These are phyloP conservation scores for Cantharellus cinnabarinus DNA, from an alignment of 768 basidiomycete species.

Conservation along the genomic window DNA sequence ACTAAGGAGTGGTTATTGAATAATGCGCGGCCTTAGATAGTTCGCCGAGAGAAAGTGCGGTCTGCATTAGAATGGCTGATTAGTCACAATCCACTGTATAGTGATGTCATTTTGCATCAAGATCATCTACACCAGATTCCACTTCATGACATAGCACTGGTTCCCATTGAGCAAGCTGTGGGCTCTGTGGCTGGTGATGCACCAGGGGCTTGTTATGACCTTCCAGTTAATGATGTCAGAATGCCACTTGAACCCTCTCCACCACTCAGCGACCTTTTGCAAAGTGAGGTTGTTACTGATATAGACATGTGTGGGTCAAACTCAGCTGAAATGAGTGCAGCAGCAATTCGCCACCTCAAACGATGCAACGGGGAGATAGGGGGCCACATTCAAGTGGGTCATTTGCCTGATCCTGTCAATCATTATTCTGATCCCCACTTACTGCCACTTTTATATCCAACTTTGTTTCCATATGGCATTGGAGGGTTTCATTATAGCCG, in stretches of 20 bases:
- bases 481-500: slow-evolving; percentile 5
- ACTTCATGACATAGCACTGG: neutral
- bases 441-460: slow-evolving; percentile 11
- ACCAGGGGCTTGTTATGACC: neutral
- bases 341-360: neutral
- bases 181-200: neutral
- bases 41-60: neutral
- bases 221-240: neutral
- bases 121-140: neutral
- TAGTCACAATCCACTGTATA: neutral
- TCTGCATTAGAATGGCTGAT: neutral
- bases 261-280: neutral
- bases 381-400: neutral
- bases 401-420: slow-evolving; percentile 4
- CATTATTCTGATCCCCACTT: slow-evolving; percentile 6
- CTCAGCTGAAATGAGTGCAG: neutral
- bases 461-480: slow-evolving; percentile 10
- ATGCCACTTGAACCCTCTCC: neutral
- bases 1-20: neutral
- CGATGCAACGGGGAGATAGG: neutral
- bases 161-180: neutral
- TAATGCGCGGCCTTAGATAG: neutral
- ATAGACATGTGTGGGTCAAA: neutral
- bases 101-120: neutral
- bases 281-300: neutral